Evolutionary conservation across 75 land plant species (phyloP).

Genomic region (Larix kaempferi): DNA sequence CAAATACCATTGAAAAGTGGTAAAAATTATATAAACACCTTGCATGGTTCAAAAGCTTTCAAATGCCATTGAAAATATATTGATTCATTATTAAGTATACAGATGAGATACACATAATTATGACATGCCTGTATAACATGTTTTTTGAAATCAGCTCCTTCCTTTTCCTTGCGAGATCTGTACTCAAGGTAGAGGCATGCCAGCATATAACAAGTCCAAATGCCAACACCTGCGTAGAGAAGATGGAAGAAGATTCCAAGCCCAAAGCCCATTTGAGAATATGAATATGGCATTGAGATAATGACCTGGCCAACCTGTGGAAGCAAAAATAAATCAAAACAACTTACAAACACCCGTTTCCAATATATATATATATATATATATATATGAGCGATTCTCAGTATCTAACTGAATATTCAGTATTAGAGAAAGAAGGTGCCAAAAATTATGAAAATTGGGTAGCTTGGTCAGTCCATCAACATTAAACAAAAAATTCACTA

Average conservation of each 20-base stretch:
- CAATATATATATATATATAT: too few relatives aligned
- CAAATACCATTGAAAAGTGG: background rate
- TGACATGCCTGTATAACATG: conserved; percentile 28
- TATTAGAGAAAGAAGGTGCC: too few relatives aligned
- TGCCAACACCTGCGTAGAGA: conserved; percentile 20
- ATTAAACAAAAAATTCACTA: too few relatives aligned
- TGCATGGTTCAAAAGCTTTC: background rate
- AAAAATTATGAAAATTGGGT: too few relatives aligned
- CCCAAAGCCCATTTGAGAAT: conserved; percentile 34
- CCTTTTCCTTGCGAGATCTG: conserved; percentile 31
- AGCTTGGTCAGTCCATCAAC: too few relatives aligned
- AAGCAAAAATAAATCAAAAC: too few relatives aligned
- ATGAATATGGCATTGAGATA: conserved; percentile 37
- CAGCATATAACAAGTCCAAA: conserved; percentile 33
- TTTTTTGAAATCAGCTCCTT: conserved; percentile 42
- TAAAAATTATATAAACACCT: background rate
- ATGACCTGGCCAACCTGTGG: conserved; percentile 39
- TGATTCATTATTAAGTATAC: background rate
- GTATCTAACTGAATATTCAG: too few relatives aligned
- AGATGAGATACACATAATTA: background rate
- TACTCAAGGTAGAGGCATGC: conserved; percentile 36
- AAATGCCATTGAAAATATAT: background rate
- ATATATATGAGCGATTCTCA: too few relatives aligned
- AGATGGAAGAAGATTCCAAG: conserved; percentile 30
- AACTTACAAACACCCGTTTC: too few relatives aligned